Evolutionary conservation across 148 eudicot species (phyloP).

Genomic region (Silene uniflora): DNA sequence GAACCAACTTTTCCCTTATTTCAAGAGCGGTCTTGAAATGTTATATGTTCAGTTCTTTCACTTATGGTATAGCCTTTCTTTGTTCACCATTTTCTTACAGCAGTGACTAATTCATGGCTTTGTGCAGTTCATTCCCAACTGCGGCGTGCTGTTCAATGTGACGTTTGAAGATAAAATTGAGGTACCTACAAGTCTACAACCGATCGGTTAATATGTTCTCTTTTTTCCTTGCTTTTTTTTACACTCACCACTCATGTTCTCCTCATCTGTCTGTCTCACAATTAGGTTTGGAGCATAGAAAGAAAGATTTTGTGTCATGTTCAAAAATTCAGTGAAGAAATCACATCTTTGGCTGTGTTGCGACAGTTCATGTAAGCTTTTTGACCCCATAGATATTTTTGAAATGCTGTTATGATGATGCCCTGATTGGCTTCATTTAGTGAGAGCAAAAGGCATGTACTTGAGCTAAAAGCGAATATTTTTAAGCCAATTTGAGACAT

Average conservation of each 20-base stretch:
- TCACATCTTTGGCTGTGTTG: slow-evolving; percentile 59
- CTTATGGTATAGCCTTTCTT: background rate
- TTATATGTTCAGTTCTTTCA: slow-evolving; percentile 10
- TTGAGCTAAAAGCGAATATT: background rate
- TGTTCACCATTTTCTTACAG: background rate
- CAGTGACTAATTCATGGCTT: slow-evolving; percentile 14
- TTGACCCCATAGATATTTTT: background rate
- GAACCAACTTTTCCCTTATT: too few species aligned
- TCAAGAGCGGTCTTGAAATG: too few species aligned
- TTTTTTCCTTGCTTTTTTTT: background rate
- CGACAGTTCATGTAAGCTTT: slow-evolving; percentile 66
- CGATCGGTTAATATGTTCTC: background rate
- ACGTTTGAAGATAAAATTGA: slow-evolving; percentile 69
- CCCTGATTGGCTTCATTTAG: slow-evolving; percentile 1
- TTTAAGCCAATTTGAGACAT: background rate
- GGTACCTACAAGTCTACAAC: slow-evolving; percentile 45
- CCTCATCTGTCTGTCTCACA: slow-evolving; percentile 8
- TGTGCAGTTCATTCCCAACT: slow-evolving; percentile 69
- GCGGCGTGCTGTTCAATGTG: slow-evolving; percentile 65
- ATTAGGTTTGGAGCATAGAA: slow-evolving; percentile 86
- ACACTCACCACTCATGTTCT: slow-evolving; percentile 8
- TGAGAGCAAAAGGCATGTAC: background rate
- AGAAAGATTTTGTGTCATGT: slow-evolving; percentile 47
- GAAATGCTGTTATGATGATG: background rate
- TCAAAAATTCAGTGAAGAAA: slow-evolving; percentile 49